These are phyloP conservation scores for Salix caprea DNA, from an alignment of 345 rosid genomes.

Conservation along the genomic window DNA sequence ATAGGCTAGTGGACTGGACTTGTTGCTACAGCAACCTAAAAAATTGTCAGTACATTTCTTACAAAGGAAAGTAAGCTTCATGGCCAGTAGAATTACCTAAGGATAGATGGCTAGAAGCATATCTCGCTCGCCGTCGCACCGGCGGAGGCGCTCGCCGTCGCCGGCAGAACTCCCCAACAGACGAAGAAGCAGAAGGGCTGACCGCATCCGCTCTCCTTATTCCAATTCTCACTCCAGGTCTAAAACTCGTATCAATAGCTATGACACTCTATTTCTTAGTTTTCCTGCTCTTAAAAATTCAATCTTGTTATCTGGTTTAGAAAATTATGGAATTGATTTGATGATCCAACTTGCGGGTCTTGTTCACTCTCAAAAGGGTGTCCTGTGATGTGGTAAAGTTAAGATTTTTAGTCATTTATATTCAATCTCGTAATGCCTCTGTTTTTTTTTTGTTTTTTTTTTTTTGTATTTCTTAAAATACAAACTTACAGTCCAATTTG, in stretches of 20 bases:
- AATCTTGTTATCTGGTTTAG: background rate
- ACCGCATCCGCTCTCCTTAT: slow-evolving; percentile 39
- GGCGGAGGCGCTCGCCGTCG: slow-evolving; percentile 44
- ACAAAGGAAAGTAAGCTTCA: background rate
- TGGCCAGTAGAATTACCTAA: background rate
- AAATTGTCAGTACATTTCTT: background rate
- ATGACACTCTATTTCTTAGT: background rate
- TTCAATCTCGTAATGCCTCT: background rate
- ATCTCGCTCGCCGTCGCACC: slow-evolving; percentile 65
- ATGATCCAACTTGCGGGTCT: background rate
- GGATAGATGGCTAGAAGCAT: slow-evolving; percentile 46
- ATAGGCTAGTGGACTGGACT: background rate
- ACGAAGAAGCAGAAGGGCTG: slow-evolving; percentile 42
- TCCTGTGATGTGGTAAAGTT: background rate
- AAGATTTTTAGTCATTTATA: background rate
- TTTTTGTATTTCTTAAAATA: too few species aligned
- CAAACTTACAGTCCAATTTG: background rate
- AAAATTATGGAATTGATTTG: background rate
- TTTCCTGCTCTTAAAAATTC: background rate
- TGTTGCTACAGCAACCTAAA: background rate
- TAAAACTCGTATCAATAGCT: background rate
- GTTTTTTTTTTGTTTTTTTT: background rate
- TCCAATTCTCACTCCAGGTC: slow-evolving; percentile 36
- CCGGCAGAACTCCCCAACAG: slow-evolving; percentile 30
- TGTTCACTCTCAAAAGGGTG: background rate